phyloP scores from a whole-genome alignment of 2,329 filamentous ascomycete genomes.

The Leptoxyphium fumago region DNA sequence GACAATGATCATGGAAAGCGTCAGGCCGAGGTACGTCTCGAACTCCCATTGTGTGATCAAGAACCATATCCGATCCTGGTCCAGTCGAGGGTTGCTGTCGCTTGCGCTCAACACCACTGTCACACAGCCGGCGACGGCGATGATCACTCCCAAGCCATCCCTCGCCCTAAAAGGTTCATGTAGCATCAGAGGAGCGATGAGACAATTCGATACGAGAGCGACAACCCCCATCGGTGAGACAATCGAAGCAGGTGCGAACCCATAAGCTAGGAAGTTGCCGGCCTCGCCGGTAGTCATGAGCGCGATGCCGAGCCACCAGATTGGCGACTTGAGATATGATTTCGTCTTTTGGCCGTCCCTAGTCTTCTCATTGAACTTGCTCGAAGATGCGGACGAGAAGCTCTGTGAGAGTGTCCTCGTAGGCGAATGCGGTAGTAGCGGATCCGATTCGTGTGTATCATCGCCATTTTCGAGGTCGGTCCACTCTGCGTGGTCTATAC shows the following conservation, averaged over 20 bases:
- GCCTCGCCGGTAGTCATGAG: constrained; percentile 87
- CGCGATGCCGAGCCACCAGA: constrained; percentile 91
- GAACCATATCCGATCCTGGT: constrained; percentile 77
- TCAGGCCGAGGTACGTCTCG: constrained; percentile 75
- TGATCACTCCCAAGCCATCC: constrained; percentile 76
- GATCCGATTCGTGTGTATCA: constrained; percentile 1
- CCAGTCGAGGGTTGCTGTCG: constrained; percentile 76
- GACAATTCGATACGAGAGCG: constrained; percentile 86
- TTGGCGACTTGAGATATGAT: constrained; percentile 76
- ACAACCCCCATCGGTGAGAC: constrained; percentile 96
- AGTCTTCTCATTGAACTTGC: constrained; percentile 27
- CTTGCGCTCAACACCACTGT: constrained; percentile 87
- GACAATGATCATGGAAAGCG: constrained; percentile 53
- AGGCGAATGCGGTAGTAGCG: neutral
- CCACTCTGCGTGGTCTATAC: too few relatives aligned
- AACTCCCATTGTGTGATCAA: constrained; percentile 82
- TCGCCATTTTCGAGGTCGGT: neutral
- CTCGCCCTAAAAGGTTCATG: constrained; percentile 76
- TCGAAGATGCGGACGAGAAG: constrained; percentile 6
- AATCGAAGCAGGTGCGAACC: constrained; percentile 93
- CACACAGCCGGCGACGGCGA: constrained; percentile 77
- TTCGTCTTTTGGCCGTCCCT: constrained; percentile 36
- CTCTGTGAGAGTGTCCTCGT: neutral
- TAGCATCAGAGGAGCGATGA: constrained; percentile 88
- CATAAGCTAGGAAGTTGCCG: constrained; percentile 94